phyloP scores from a whole-genome alignment of 2,329 filamentous ascomycete genomes.

The Chalaropsis ovoidea region DNA sequence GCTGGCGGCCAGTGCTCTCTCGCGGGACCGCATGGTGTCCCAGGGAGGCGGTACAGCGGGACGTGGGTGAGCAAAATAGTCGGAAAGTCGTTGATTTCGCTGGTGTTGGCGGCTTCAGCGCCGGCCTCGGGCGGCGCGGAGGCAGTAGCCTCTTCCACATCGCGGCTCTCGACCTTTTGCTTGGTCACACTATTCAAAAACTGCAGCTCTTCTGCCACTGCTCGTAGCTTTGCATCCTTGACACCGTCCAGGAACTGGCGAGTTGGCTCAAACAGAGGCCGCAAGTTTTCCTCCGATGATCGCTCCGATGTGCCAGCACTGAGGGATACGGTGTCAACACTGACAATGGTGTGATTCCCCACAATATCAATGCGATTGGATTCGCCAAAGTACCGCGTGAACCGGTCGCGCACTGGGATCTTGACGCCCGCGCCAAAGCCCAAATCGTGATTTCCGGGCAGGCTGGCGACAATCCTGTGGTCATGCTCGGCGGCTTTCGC shows the following conservation, averaged over 20 bases:
- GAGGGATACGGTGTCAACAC: conserved; percentile 77
- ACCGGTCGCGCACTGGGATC: conserved; percentile 66
- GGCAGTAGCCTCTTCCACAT: conserved; percentile 27
- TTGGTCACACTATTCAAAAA: conserved; percentile 48
- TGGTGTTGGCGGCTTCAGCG: conserved; percentile 32
- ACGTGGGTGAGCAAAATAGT: conserved; percentile 87
- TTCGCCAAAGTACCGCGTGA: conserved; percentile 80
- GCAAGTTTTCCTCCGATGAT: conserved; percentile 43
- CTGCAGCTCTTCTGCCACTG: conserved; percentile 58
- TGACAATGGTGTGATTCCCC: conserved; percentile 92
- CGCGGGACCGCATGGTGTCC: conserved; percentile 76
- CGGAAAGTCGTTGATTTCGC: conserved; percentile 56
- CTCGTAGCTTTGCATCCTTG: conserved; percentile 53
- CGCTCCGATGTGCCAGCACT: conserved; percentile 56
- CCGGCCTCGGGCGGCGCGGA: neutral
- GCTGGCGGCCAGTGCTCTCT: conserved; percentile 75
- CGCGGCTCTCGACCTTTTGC: conserved; percentile 37
- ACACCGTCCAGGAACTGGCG: conserved; percentile 65
- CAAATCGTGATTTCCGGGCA: conserved; percentile 92
- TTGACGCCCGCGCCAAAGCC: conserved; percentile 85
- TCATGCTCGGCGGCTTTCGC: conserved; percentile 52
- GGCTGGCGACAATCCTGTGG: conserved; percentile 67
- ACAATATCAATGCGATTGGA: conserved; percentile 84
- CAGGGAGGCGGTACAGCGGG: conserved; percentile 70
- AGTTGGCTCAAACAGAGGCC: conserved; percentile 62